Percentiles rank a stretch among this genome's conserved stretches.
These are phyloP conservation scores for Fistulina hepatica DNA, from an alignment of 1,284 basidiomycete genomes.

Conservation along the genomic window DNA sequence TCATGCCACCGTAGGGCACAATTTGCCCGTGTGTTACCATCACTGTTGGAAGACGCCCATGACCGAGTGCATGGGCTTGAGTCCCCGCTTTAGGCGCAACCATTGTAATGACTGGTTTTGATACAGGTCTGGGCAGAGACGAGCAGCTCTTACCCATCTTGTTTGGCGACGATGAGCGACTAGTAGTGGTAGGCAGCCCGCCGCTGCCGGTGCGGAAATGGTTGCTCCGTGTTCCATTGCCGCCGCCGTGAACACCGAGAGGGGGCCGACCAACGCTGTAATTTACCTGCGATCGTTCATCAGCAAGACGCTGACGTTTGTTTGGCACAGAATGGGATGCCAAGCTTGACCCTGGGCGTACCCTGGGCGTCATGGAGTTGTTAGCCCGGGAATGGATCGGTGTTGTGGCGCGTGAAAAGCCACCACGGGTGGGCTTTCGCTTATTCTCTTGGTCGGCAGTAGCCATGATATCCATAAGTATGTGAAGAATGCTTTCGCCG, in stretches of 20 bases:
- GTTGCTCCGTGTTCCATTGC: conserved; percentile 5
- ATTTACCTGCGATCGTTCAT: conserved; percentile 14
- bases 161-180: conserved; percentile 30
- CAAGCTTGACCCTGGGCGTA: conserved; percentile 38
- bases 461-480: conserved; percentile 62
- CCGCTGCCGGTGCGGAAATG: neutral
- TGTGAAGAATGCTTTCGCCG: conserved; percentile 73
- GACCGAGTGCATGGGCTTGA: conserved; percentile 39
- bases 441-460: conserved; percentile 71
- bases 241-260: conserved; percentile 9
- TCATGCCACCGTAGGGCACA: conserved; percentile 12
- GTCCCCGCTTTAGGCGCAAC: conserved; percentile 37
- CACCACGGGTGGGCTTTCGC: conserved; percentile 30
- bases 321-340: conserved; percentile 40
- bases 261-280: conserved; percentile 12
- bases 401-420: conserved; percentile 48
- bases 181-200: too few species aligned
- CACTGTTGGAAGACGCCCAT: conserved; percentile 32
- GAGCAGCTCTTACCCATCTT: conserved; percentile 31
- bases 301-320: conserved; percentile 46
- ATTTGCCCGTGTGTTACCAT: conserved; percentile 8
- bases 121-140: conserved; percentile 26
- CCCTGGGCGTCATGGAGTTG: conserved; percentile 22
- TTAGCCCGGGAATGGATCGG: conserved; percentile 33
- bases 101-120: conserved; percentile 28